Base-by-base conservation (phyloP, 139 green algal genomes). In the Chlamydomonas eustigma region DNA sequence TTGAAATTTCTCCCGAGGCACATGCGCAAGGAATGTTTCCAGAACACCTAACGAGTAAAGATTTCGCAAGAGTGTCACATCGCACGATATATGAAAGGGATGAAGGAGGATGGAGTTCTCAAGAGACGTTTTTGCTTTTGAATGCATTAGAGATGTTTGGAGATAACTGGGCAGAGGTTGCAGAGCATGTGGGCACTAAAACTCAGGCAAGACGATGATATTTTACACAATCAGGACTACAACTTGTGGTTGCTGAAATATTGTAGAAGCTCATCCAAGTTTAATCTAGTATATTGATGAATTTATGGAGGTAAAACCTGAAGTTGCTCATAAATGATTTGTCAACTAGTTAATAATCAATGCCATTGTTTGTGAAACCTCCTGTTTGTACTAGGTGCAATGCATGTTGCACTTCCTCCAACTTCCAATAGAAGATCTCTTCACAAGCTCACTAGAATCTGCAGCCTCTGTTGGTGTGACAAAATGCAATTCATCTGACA, bases 161-260 rank as follows among this genome's bases (percentile, higher is more conserved):
- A 18, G 95, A 98, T 52, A 85, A 92, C 72, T 98, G 95, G 95
- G 74, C 73, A 3, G 77, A 89, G 38, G 88, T 98, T 8, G 88
- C 94, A 0, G 90, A 93, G 65, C 91, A 97, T 70, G 95, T 98
- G 52, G 52, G 52, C 6, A 68, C 52, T 33, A 68, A 68, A 28
- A 35, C 52, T 37, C 52, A 68, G 52, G 52, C 34, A 28, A 33
- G 52, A 22, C 4, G 32, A 58, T 58, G 12, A 58, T 18, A 12
- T 28, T 58, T 58, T 58, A 28, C 12, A 18, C 44, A 12, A 58
- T 12, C 12, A 58, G 12, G 12, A 18, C 18, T 58, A 28, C 12
- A 58, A 58, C 18, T 58, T 58, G 12, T 58, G n/a, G n/a, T 58
- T 58, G 18, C 44, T 58, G 44, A 12, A 58, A 58, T 58, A 58